Conservation (phyloP, 768 basidiomycete genomes). For the Russula compacta region DNA sequence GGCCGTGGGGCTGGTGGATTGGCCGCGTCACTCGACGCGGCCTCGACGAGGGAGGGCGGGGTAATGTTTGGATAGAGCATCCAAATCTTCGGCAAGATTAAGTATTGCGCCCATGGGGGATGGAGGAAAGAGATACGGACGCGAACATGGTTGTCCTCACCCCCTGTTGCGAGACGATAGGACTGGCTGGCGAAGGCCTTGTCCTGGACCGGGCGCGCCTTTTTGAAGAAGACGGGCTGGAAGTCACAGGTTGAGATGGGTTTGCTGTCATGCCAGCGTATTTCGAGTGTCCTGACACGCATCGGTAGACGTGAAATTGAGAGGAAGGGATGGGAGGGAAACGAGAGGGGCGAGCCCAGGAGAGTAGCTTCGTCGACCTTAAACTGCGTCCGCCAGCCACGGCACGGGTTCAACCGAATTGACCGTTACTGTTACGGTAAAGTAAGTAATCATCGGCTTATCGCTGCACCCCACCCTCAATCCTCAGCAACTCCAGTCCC, state of each 20-base stretch:
- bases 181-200: slow-evolving; percentile 54
- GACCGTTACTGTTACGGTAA: background rate
- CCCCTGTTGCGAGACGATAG: slow-evolving; percentile 91
- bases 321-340: background rate
- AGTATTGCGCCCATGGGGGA: background rate
- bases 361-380: background rate
- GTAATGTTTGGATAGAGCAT: slow-evolving; percentile 88
- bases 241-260: slow-evolving; percentile 97
- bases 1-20: slow-evolving; percentile 38
- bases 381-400: slow-evolving; percentile 11
- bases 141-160: slow-evolving; percentile 94
- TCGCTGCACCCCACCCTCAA: background rate
- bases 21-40: slow-evolving; percentile 28
- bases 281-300: slow-evolving; percentile 87
- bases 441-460: background rate
- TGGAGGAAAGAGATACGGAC: slow-evolving; percentile 41
- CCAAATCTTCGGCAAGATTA: slow-evolving; percentile 56
- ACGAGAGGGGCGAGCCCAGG: background rate
- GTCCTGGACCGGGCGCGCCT: slow-evolving; percentile 56
- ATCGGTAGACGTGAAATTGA: slow-evolving; percentile 32
- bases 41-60: slow-evolving; percentile 46
- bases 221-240: slow-evolving; percentile 76
- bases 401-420: background rate
- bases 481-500: background rate
- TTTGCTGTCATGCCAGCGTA: slow-evolving; percentile 93